Base-by-base conservation (phyloP, 2,329 filamentous ascomycete genomes). In the Beauveria bassiana region DNA sequence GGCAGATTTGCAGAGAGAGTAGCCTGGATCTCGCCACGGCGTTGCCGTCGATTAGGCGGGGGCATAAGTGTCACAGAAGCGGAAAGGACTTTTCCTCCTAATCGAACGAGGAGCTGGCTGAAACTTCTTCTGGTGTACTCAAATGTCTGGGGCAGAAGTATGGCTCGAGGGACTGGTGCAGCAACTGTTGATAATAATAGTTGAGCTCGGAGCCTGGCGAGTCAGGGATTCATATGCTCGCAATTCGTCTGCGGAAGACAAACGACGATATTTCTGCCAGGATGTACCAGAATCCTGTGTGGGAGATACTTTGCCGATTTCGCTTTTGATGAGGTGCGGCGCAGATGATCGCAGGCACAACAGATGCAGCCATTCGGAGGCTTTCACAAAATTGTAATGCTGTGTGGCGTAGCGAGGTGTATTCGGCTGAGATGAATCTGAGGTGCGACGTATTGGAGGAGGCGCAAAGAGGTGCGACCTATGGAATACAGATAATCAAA, bases 381-480 rank as follows among this genome's bases (percentile, higher is more conserved):
- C 26, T 45, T 49, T 24, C 57, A 52, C 47, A 18, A 24, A 40
- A 42, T 46, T 24, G 38, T n/a, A 38, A 43, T 31, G 49, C 14
- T 18, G 57, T 50, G 38, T n/a, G 49, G 47, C 49, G n/a, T 8
- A 45, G 14, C 26, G 26, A 34, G 34, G 12, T 34, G 18, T 38
- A 42, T 26, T 43, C 38, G n/a, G n/a, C 52, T 61, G 52, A 61
- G 46, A 26, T 51, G 52, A n/a, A 61, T 61, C 43, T 61, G 59
- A 61, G 26, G 6, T 24, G 31, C 45, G 12, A 26, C 34, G 31
- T 49, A 31, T 51, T 20, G 34, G 46, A 18, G 42, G 24, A 38
- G 34, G 34, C 34, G 12, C 34, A 38, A 38, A 38, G 34, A 38
- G 34, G 34, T 38, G 34, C 34, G 34, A 38, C 34, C 14, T 38